Percentiles rank a stretch among this genome's conserved stretches.
phyloP scores from a whole-genome alignment of 257 asterid genomes.

The Rehmannia glutinosa region DNA sequence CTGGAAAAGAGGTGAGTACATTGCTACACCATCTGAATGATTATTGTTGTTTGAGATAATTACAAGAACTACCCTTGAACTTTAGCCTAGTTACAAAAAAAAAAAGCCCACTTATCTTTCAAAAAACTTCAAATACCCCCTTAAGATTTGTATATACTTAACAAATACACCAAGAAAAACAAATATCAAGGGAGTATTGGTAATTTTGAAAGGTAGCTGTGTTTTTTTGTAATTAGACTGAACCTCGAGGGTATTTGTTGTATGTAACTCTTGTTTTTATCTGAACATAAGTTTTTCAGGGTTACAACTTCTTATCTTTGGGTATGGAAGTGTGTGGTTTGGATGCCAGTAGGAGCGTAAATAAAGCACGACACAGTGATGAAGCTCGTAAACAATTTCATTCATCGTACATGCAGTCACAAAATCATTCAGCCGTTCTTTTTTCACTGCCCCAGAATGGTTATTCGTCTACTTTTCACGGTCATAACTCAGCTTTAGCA shows the following conservation, averaged over 20 bases:
- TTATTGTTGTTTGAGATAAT: neutral
- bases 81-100: too few relatives aligned
- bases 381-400: constrained; percentile 25
- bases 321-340: constrained; percentile 26
- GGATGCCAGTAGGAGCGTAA: constrained; percentile 22
- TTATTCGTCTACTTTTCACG: constrained; percentile 37
- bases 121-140: neutral
- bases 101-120: too few relatives aligned
- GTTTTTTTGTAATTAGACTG: neutral
- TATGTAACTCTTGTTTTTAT: neutral
- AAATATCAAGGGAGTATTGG: too few relatives aligned
- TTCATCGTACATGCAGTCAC: constrained; percentile 29
- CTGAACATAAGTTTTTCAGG: constrained; percentile 35
- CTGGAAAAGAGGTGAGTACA: constrained; percentile 40
- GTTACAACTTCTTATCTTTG: constrained; percentile 40
- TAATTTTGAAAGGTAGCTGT: too few relatives aligned
- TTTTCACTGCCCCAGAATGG: constrained; percentile 39
- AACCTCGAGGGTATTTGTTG: too few relatives aligned
- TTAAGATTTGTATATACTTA: neutral
- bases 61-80: neutral
- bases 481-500: constrained; percentile 34
- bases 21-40: neutral
- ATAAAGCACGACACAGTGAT: constrained; percentile 17
- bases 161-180: too few relatives aligned
- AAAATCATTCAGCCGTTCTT: constrained; percentile 28